Base-by-base conservation (phyloP, 2,329 filamentous ascomycete genomes). In the Parastagonospora avenae region DNA sequence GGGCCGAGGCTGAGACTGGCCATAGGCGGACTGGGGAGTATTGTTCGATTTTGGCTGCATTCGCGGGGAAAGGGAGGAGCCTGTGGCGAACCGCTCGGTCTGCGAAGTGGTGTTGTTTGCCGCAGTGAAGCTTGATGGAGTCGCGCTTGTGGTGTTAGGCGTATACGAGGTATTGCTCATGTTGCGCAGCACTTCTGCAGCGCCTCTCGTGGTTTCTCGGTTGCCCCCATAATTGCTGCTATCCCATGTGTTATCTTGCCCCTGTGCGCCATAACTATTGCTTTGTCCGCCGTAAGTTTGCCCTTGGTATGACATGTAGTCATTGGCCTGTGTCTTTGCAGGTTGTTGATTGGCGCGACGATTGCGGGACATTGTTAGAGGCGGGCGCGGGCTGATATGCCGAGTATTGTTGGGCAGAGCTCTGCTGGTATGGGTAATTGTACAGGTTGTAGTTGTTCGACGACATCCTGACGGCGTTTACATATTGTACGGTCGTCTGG, bases 121-220 rank as follows among this genome's bases (percentile, higher is more conserved):
- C 7, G 64, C 50, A 8, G 61, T 62, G 54, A 67, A 68, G 19
- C 51, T 54, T 5, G 68, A 12, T 19, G 62, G 62, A 15, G 30
- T 60, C n/a, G 48, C 47, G 11, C 57, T 41, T 8, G 58, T 41
- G n/a, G 33, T 49, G 12, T 46, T 66, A 2, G 59, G 30, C 7
- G 59, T 55, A 47, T 71, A 68, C 8, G 57, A 42, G 4, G 60
- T 62, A 39, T 63, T 73, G 61, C 68, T 72, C 63, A 73, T 68
- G 31, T 67, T 70, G 37, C 51, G 62, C 39, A 72, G 46, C 15
- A 67, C 68, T 50, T 74, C 67, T 28, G 70, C 69, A 28, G 70
- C 70, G 19, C 62, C 52, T 37, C 57, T 68, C 7, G 64, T 66
- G 9, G 60, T 63, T 44, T 70, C 67, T 4, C 57, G 56, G 16